Evolutionary conservation across 257 asterid genomes (phyloP).

Genomic region (Cynanchum wilfordii): DNA sequence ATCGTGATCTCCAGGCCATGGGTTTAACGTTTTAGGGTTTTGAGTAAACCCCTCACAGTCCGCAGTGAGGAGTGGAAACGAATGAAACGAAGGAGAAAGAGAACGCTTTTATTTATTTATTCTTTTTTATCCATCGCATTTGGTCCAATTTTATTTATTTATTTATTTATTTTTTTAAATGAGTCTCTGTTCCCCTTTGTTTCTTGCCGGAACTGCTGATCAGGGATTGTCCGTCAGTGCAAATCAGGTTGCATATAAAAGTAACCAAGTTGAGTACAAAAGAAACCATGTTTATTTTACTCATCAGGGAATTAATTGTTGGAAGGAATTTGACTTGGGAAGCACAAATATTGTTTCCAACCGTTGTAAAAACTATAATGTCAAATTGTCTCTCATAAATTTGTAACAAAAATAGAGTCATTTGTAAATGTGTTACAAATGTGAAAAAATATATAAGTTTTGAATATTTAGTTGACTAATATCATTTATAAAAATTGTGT

Average conservation of each 20-base stretch:
- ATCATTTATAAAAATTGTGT: too few species aligned
- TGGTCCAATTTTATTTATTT: background rate
- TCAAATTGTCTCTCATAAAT: too few species aligned
- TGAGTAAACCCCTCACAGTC: constrained; percentile 52
- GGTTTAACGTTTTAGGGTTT: constrained; percentile 36
- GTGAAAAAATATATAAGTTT: too few species aligned
- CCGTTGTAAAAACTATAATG: too few species aligned
- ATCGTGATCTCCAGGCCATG: constrained; percentile 67
- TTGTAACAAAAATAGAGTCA: too few species aligned
- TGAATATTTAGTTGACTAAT: too few species aligned
- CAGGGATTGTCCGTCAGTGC: constrained; percentile 21
- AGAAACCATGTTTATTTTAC: constrained; percentile 18
- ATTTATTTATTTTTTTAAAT: too few species aligned
- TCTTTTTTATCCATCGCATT: background rate
- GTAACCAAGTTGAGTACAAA: constrained; percentile 24
- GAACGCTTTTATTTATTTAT: background rate
- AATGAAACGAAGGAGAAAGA: background rate
- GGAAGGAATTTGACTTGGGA: too few species aligned
- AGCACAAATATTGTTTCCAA: too few species aligned
- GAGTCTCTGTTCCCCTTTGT: constrained; percentile 7
- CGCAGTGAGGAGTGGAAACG: background rate
- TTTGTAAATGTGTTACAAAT: too few species aligned
- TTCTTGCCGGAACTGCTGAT: constrained; percentile 12
- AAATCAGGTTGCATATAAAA: constrained; percentile 6
- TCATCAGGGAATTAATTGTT: too few species aligned